Evolutionary conservation across 2,329 filamentous ascomycete genomes (phyloP).

Genomic region (Phialophora verrucosa): DNA sequence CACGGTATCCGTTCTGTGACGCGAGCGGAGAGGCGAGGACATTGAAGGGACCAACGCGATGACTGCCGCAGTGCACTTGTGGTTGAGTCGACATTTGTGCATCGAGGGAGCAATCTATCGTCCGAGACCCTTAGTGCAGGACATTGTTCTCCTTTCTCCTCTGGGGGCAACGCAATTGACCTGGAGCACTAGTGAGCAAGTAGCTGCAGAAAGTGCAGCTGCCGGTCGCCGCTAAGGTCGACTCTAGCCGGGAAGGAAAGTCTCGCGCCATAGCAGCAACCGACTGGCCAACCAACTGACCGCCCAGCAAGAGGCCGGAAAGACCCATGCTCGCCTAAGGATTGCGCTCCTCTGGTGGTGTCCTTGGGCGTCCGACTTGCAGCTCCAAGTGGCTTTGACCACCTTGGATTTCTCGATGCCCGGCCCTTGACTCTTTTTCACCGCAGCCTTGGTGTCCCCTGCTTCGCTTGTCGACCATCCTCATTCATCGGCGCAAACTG

Average conservation of each 20-base stretch:
- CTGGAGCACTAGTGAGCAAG: not conserved
- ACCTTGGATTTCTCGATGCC: slow-evolving; percentile 11
- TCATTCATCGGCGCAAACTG: slow-evolving; percentile 14
- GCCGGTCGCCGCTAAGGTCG: slow-evolving; percentile 9
- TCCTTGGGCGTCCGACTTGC: not conserved
- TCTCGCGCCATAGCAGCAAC: not conserved
- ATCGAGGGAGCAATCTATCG: not conserved
- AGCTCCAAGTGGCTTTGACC: not conserved
- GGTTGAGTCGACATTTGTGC: not conserved
- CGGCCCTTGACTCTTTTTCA: slow-evolving; percentile 7
- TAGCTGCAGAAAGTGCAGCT: not conserved
- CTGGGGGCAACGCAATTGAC: not conserved
- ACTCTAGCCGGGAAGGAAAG: not conserved
- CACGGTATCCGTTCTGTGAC: not conserved
- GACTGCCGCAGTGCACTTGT: not conserved
- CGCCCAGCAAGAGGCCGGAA: slow-evolving; percentile 8
- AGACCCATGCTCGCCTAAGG: slow-evolving; percentile 12
- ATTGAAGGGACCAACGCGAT: not conserved
- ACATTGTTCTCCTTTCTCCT: not conserved
- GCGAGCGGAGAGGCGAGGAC: not conserved
- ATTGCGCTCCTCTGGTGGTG: slow-evolving; percentile 9
- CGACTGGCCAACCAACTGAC: slow-evolving; percentile 8
- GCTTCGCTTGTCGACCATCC: slow-evolving; percentile 16
- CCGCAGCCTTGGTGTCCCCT: slow-evolving; percentile 6
- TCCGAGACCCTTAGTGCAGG: not conserved